A percentile compares a stretch with the other conserved stretches of the same genome.
phyloP scores from a whole-genome alignment of 163 green algal genomes.

The Dunaliella salina region DNA sequence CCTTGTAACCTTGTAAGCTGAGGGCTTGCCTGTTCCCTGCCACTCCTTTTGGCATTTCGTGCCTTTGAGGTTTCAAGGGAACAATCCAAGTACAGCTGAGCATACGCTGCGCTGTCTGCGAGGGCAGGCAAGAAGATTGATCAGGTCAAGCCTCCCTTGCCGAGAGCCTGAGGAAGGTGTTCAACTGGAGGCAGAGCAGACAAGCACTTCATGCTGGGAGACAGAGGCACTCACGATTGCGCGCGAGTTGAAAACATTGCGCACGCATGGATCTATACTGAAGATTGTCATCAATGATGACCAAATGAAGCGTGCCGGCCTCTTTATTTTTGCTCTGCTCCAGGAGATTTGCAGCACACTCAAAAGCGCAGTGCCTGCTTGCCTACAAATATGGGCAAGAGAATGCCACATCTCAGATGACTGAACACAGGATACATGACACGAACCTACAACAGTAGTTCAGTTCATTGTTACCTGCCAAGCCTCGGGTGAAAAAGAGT shows the following conservation, averaged over 20 bases:
- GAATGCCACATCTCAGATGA: no score
- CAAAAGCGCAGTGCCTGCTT: neutral
- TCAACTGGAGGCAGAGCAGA: neutral
- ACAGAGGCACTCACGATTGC: neutral
- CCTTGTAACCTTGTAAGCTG: neutral
- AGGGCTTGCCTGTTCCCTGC: neutral
- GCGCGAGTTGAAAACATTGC: neutral
- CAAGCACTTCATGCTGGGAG: neutral
- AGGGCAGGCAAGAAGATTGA: neutral
- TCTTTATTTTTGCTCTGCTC: neutral
- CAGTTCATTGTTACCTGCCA: no score
- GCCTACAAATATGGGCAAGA: neutral
- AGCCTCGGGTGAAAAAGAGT: no score
- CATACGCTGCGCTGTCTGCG: neutral
- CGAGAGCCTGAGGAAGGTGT: no score
- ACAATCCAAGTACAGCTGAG: neutral
- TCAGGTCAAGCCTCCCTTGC: neutral
- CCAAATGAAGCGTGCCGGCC: neutral
- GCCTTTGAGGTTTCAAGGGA: neutral
- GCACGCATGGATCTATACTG: constrained; percentile 3
- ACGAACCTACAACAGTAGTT: no score
- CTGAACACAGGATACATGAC: no score
- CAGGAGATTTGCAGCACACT: neutral
- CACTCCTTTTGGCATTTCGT: neutral
- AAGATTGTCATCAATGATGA: neutral